phyloP scores from a whole-genome alignment of 179 eudicot genomes.

The Spergularia azorica region DNA sequence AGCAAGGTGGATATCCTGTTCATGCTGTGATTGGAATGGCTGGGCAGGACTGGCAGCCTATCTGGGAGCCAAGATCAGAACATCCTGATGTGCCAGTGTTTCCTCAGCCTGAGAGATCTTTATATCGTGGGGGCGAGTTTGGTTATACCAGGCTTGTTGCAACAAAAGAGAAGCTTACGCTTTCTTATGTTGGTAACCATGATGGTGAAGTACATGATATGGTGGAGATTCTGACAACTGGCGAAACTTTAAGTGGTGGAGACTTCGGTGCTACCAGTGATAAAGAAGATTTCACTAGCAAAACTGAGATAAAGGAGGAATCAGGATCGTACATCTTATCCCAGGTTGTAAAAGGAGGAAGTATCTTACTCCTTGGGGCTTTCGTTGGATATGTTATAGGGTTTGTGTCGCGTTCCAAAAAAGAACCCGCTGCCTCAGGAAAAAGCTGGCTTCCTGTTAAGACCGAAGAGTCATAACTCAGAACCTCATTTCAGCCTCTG shows the following conservation, averaged over 20 bases:
- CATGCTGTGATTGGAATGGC: constrained; percentile 98
- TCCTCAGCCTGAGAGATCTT: constrained; percentile 71
- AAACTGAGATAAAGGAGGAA: constrained; percentile 5
- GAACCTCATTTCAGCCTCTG: not conserved
- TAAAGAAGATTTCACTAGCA: constrained; percentile 12
- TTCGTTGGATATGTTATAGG: constrained; percentile 73
- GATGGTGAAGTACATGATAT: constrained; percentile 93
- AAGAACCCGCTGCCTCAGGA: constrained; percentile 31
- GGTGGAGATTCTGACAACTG: constrained; percentile 76
- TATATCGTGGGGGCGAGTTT: constrained; percentile 89
- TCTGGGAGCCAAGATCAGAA: constrained; percentile 79
- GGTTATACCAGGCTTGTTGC: constrained; percentile 87
- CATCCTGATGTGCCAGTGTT: constrained; percentile 66
- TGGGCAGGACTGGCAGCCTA: constrained; percentile 95
- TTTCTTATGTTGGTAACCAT: constrained; percentile 90
- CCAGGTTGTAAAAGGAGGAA: constrained; percentile 54
- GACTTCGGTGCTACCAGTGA: constrained; percentile 1
- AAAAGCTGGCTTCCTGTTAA: constrained; percentile 66
- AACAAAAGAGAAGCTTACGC: constrained; percentile 70
- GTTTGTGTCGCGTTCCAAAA: constrained; percentile 51
- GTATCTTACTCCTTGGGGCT: constrained; percentile 62
- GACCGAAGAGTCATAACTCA: constrained; percentile 58
- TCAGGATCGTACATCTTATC: constrained; percentile 26
- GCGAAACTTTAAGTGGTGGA: constrained; percentile 57
- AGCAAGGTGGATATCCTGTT: constrained; percentile 55